Evolutionary conservation across 2,329 filamentous ascomycete genomes (phyloP), one percentile per base, ranked within the genome.

Genomic region (Gaeumannomyces sp.): DNA sequence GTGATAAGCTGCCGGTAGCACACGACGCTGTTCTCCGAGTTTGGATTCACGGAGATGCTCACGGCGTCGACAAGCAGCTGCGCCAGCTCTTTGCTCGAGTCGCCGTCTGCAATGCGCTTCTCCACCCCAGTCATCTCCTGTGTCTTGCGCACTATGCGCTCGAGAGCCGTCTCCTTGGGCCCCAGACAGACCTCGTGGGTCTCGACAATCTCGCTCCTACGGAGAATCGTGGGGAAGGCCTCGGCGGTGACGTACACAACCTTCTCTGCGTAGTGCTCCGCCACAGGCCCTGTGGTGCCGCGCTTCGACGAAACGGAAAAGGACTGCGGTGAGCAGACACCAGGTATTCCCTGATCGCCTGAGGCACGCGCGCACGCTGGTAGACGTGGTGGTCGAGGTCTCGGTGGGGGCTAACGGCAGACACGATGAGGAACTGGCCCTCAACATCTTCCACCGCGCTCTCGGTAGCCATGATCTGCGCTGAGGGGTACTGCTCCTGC

Each of bases 101-200:
- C 91, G 6, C 89, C 90, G 28, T 91, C 88, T 1, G 82, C 78
- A 11, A 94, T 81, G 62, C 88, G 87, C 74, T 89, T 91, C 74
- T 96, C 92, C 1, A 97, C 80, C 0, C 83, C 77, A 1, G 86
- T 81, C 79, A 98, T 85, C 76, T 98, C 94, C 66, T 91, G 86
- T 0, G 94, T 96, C 80, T 97, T 97, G 66, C 93, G 87, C 70
- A 92, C 89, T 38, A 95, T 94, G 22, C 94, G 88, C 74, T 98
- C 94, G 67, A 98, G 81, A 0, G 90, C 94, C n/a, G 92, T 93
- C 76, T 97, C 90, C 66, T 95, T 81, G 8, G 93, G 88, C 38
- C 84, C 85, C 31, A 97, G 80, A 14, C 82, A 82, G 25, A 92
- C 75, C 61, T 89, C 88, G 25, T 88, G 84, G 1, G 85, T 81